Evolutionary conservation across 2,329 filamentous ascomycete species (phyloP), one percentile per base, ranked within the genome.

Genomic region (Cadophora sp.): DNA sequence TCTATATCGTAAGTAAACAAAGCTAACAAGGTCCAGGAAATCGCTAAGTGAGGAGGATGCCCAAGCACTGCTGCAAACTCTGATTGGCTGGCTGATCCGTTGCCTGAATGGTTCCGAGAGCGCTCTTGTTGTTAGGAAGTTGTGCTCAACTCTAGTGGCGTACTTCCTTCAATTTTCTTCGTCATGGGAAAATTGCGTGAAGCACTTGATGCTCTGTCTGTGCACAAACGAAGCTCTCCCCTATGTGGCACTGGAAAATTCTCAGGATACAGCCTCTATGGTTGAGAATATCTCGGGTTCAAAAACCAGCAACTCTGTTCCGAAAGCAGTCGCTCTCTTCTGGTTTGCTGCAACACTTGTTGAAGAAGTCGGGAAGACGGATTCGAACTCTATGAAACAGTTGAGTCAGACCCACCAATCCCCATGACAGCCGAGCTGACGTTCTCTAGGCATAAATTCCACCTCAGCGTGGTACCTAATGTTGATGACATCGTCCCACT

Each of bases 141-240:
- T 95, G 27, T 91, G 90, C 71, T 90, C 91, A n/a, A 91, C 91
- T 7, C 80, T 95, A 7, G 89, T 91, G 18, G 90, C 90, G 22
- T 93, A 90, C 75, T 94, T 92, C 74, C 83, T 92, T 39, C 90
- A 90, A 66, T 91, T 91, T 68, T 87, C 91, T 13, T 80, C 83
- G 13, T 81, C 85, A 6, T 95, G 92, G 91, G 81, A 83, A n/a
- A 80, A 80, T 60, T 92, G 89, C 68, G 78, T 93, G 41, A 83
- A 83, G 45, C 89, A 91, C 73, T 79, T 93, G n/a, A 74, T 88
- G 47, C 81, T 85, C 64, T 91, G 87, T 64, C 81, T 91, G 20
- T 84, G 80, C 59, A 76, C 79, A 24, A 82, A 82, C 67, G 79
- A 79, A 43, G 78, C 79, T 18, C 76, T 84, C 6, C 75, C 85